Base-by-base conservation (phyloP, 805 yeast species). In the Spathaspora hagerdaliae region DNA sequence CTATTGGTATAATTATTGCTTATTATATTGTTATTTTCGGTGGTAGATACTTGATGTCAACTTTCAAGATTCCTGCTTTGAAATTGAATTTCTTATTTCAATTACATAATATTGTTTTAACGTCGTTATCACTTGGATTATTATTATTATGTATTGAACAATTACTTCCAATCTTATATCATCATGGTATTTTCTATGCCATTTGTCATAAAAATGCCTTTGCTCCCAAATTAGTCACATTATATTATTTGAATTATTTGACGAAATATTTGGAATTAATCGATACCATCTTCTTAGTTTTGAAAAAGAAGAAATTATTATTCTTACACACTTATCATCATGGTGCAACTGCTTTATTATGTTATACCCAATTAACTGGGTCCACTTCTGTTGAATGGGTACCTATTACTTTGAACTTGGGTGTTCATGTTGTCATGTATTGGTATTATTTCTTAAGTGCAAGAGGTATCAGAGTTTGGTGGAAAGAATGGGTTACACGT, bases 401-500 rank as follows among this genome's bases (percentile, higher is more conserved):
- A 32, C 95, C 94, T 47, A 92, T 92, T 60, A 67, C 85, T 31
- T 77, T 92, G 59, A 92, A 92, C 77, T 77, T 92, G 68, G 86
- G 82, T 43, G 98, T 92, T 42, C 98, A 92, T 63, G 96, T 91
- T 42, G 82, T 92, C 46, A 94, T 92, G 99, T 92, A 92, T 79
- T 92, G 90, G 86, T 92, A 92, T 80, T 92, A 94, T 75, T 90
- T 91, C 76, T 75, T 92, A 58, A 78, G 94, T 43, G 87, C 97
- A 15, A 79, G 96, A 64, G 96, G 96, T 47, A 87, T 91, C 62
- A 84, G 88, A 60, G 97, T 92, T 44, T 91, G 97, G 97, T 92
- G 99, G 99, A 92, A 94, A 74, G 95, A 91, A 74, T 92, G 97
- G 97, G 97, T 92, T 55, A 92, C 99, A 46, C 79, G 96, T 54